Evolutionary conservation across 805 yeast species (phyloP).

Genomic region (Candida awuae): DNA sequence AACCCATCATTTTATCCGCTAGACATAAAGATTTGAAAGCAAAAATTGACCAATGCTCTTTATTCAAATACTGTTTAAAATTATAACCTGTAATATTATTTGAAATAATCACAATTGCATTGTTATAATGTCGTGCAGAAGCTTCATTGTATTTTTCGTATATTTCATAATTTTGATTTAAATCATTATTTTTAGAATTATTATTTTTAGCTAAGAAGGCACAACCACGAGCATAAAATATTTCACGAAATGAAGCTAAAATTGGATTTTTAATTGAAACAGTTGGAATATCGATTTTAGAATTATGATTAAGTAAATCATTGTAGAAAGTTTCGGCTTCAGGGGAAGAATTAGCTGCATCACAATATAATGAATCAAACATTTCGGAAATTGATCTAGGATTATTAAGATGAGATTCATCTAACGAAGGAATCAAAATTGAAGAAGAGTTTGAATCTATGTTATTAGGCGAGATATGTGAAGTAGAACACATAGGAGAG

Average conservation of each 20-base stretch:
- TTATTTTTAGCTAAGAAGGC: constrained; percentile 28
- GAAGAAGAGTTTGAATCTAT: neutral
- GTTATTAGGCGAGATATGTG: too few relatives aligned
- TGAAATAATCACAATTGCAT: constrained; percentile 19
- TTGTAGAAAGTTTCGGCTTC: constrained; percentile 4
- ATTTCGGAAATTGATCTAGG: constrained; percentile 19
- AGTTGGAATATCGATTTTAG: constrained; percentile 21
- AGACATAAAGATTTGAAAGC: constrained; percentile 34
- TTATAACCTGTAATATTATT: neutral
- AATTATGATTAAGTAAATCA: constrained; percentile 24
- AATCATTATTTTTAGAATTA: constrained; percentile 12
- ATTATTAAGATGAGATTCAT: neutral
- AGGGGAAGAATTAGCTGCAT: constrained; percentile 4
- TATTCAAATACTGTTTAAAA: neutral
- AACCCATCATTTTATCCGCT: constrained; percentile 28
- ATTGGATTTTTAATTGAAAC: constrained; percentile 11
- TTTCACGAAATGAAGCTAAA: constrained; percentile 23
- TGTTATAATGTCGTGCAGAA: constrained; percentile 21
- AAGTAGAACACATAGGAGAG: too few relatives aligned
- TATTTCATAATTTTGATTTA: constrained; percentile 14
- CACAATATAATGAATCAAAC: constrained; percentile 20
- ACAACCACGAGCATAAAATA: constrained; percentile 35
- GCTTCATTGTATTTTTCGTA: constrained; percentile 16
- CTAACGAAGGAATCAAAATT: neutral
- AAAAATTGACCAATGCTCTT: constrained; percentile 32